Evolutionary conservation across 140 eudicot genomes (phyloP), one percentile per base, ranked within the genome.

Genomic region (Stevia rebaudiana): DNA sequence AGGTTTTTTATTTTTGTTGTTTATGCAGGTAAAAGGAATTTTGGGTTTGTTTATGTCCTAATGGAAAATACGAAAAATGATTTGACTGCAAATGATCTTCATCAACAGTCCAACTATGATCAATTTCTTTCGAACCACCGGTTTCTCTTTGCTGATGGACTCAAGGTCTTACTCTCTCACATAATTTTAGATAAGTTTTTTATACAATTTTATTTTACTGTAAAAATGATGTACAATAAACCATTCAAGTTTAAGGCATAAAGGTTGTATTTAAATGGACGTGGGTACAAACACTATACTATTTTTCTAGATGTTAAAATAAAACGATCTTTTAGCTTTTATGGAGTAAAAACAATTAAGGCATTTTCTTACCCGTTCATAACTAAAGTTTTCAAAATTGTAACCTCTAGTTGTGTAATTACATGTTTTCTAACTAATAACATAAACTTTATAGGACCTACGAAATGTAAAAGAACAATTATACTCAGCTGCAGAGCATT

Each of bases 401-500:
- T 37, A 17, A 58, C 21, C 46, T 58, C 44, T 47, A 13, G 24
- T 18, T 47, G 71, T 49, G 13, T 33, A 48, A 11, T 5, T 9
- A 18, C 16, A 69, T 28, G 6, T 9, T 16, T n/a, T 44, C 13
- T 53, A 28, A 64, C 15, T 16, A 37, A n/a, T 21, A 16, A 44
- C 12, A 13, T 4, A 23, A 70, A 31, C 51, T 66, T 8, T 74
- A 21, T 49, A 90, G 97, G 97, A 90, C 73, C 74, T 90, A 79
- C 83, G 82, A 83, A 82, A 82, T 59, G 78, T 90, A 41, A 85
- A 79, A 74, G 58, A 69, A 36, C 95, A 90, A 40, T 63, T 90
- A 30, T 86, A 90, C 64, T 80, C 94, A 8, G 95, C 97, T 55
- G 97, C 97, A 23, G 90, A 90, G 72, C 83, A 90, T 59, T 90